phyloP scores from a whole-genome alignment of 768 basidiomycete genomes.

The Saitozyma podzolica region DNA sequence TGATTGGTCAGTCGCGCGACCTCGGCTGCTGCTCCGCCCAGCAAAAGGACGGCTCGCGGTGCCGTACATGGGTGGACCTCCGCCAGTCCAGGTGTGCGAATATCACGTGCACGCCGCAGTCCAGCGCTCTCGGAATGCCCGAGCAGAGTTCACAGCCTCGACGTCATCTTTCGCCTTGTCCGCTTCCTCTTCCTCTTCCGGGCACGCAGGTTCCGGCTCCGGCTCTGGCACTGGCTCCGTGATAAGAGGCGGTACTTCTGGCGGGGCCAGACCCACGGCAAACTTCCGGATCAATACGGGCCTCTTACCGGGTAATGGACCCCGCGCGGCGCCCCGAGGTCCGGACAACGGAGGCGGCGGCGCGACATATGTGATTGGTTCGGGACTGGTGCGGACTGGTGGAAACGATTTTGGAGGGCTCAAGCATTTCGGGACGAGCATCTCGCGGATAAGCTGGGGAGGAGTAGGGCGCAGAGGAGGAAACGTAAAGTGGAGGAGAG shows the following conservation, averaged over 20 bases:
- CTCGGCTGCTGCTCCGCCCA: conserved; percentile 78
- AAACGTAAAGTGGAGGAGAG: conserved; percentile 60
- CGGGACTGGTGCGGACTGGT: conserved; percentile 64
- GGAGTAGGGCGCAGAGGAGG: conserved; percentile 75
- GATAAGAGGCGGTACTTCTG: not conserved
- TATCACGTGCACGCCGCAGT: conserved; percentile 85
- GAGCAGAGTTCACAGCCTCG: conserved; percentile 82
- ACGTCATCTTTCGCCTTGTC: conserved; percentile 41
- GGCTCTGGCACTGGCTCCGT: not conserved
- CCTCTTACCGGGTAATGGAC: conserved; percentile 40
- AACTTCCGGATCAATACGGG: conserved; percentile 41
- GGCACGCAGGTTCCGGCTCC: not conserved
- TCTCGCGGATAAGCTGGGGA: conserved; percentile 69
- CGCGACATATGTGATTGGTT: conserved; percentile 75
- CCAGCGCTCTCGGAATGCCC: conserved; percentile 66
- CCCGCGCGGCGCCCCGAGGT: conserved; percentile 30
- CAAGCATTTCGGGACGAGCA: conserved; percentile 57
- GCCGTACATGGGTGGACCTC: conserved; percentile 81
- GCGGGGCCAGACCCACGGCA: conserved; percentile 8
- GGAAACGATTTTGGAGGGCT: conserved; percentile 20
- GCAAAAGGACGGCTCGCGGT: conserved; percentile 76
- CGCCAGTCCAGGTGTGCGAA: conserved; percentile 70
- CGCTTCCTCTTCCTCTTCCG: not conserved
- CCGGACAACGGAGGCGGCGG: conserved; percentile 43
- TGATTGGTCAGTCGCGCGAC: conserved; percentile 82